These are phyloP conservation scores for Oxytropis ochrocephala DNA, from an alignment of 306 rosid species.

Conservation along the genomic window DNA sequence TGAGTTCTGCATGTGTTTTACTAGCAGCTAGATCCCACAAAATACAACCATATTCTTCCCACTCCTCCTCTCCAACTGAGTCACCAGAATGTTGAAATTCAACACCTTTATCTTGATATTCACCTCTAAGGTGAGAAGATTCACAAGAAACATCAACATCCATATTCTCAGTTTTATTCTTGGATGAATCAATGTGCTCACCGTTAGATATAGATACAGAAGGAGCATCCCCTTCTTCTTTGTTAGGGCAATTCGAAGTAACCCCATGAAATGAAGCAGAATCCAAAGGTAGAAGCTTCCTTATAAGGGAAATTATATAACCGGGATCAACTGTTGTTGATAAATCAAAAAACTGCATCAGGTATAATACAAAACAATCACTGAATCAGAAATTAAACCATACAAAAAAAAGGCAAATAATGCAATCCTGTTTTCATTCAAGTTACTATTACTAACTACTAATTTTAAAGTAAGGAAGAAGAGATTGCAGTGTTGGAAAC, in stretches of 20 bases:
- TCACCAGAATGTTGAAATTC: constrained; percentile 14
- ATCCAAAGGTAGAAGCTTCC: constrained; percentile 65
- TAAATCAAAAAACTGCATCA: constrained; percentile 75
- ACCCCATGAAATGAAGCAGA: constrained; percentile 17
- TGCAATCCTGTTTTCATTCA: not conserved
- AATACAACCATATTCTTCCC: constrained; percentile 89
- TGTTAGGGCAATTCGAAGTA: constrained; percentile 3
- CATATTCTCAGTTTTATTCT: constrained; percentile 33
- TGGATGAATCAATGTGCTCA: not conserved
- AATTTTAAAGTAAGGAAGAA: not conserved
- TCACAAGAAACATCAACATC: constrained; percentile 37
- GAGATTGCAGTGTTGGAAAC: not conserved
- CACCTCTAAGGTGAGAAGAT: constrained; percentile 20
- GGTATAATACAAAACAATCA: constrained; percentile 13
- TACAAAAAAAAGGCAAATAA: not conserved
- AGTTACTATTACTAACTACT: not conserved
- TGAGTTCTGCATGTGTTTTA: constrained; percentile 79
- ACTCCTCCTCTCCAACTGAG: constrained; percentile 33
- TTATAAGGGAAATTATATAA: constrained; percentile 75
- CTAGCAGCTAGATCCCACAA: constrained; percentile 90
- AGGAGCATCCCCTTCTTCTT: constrained; percentile 24
- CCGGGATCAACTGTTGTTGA: constrained; percentile 92
- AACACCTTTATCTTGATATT: not conserved
- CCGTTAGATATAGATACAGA: constrained; percentile 16
- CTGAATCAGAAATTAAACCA: not conserved